These are phyloP conservation scores for Pueraria montana DNA, from an alignment of 306 rosid species.

Conservation along the genomic window DNA sequence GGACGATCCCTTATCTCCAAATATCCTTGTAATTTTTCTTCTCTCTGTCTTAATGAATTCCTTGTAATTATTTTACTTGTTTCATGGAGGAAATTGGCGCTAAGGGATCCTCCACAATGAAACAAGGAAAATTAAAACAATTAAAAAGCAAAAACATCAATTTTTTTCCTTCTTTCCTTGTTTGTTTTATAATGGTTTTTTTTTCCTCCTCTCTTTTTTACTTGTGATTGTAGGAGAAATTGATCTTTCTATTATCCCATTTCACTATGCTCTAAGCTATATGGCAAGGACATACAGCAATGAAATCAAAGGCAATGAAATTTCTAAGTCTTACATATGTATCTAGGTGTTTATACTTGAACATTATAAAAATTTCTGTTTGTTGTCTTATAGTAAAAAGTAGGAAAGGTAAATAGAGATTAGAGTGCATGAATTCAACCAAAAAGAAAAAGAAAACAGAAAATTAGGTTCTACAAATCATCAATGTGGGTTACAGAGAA, in stretches of 20 bases:
- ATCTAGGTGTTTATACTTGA: constrained; percentile 10
- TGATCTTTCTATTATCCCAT: neutral
- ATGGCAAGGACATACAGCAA: neutral
- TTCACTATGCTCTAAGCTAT: neutral
- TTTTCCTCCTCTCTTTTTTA: neutral
- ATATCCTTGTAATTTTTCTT: neutral
- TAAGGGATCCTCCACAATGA: too few species aligned
- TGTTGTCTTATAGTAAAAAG: neutral
- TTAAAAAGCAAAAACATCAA: neutral
- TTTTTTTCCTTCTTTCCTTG: too few species aligned
- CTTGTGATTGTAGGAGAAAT: constrained; percentile 8
- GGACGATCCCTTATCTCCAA: neutral
- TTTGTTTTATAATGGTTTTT: neutral
- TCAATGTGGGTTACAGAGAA: neutral
- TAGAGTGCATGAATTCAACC: neutral
- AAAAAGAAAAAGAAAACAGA: neutral
- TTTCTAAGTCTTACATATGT: constrained; percentile 5
- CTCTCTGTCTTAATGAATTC: neutral
- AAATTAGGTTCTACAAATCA: constrained; percentile 21
- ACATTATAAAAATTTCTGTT: neutral
- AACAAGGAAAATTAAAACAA: neutral
- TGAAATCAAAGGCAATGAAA: neutral
- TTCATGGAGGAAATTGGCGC: too few species aligned
- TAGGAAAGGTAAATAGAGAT: neutral
- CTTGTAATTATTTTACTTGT: neutral